Conservation (phyloP, 2,329 filamentous ascomycete genomes). For the Cladophialophora yegresii region DNA sequence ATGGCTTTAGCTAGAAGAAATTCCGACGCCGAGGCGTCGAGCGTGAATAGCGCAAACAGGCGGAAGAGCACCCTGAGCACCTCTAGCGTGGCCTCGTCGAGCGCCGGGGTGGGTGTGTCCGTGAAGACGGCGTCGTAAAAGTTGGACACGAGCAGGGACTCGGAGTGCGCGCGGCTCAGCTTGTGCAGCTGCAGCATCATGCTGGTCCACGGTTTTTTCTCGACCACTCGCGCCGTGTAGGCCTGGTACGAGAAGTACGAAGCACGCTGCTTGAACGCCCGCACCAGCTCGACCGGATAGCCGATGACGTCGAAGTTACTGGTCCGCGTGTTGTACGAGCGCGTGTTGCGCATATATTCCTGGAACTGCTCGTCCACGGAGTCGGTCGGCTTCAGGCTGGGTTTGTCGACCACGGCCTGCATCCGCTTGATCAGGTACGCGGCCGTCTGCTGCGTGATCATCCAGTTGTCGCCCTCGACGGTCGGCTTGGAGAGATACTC, state of each 20-base stretch:
- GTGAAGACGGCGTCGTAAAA: constrained; percentile 48
- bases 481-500: constrained; percentile 57
- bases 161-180: constrained; percentile 49
- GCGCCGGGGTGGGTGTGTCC: constrained; percentile 32
- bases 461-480: constrained; percentile 60
- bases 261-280: constrained; percentile 50
- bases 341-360: constrained; percentile 40
- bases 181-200: constrained; percentile 43
- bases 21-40: constrained; percentile 49
- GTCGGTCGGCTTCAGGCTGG: constrained; percentile 41
- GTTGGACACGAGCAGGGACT: constrained; percentile 52
- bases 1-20: constrained; percentile 51
- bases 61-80: constrained; percentile 50
- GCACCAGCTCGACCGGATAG: constrained; percentile 46
- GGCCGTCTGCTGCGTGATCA: constrained; percentile 58
- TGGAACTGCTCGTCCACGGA: constrained; percentile 48
- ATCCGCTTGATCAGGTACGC: constrained; percentile 57
- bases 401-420: constrained; percentile 44
- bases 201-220: constrained; percentile 53
- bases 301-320: constrained; percentile 38
- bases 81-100: constrained; percentile 37
- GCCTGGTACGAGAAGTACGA: constrained; percentile 45
- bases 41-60: constrained; percentile 52
- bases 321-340: constrained; percentile 27
- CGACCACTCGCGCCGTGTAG: constrained; percentile 49